Percentiles rank a stretch among this genome's conserved stretches.
Evolutionary conservation across 768 basidiomycete genomes (phyloP).

Genomic region (Lactarius quietus): DNA sequence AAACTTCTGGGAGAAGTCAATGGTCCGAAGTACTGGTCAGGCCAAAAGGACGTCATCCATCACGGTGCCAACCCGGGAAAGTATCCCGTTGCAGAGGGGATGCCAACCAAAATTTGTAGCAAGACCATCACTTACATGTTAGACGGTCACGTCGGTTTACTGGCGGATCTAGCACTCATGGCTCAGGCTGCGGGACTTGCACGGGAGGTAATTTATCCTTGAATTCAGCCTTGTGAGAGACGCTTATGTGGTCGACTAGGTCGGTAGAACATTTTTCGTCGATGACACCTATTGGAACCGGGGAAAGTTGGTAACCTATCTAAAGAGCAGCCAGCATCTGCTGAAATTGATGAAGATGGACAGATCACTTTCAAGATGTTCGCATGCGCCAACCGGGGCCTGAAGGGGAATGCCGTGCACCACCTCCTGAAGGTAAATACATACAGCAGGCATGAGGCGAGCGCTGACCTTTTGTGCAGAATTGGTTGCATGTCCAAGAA

Average conservation of each 20-base stretch:
- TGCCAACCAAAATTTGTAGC: constrained; percentile 39
- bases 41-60: constrained; percentile 35
- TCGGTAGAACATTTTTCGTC: constrained; percentile 62
- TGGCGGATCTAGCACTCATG: constrained; percentile 61
- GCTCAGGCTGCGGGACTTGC: constrained; percentile 66
- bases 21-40: constrained; percentile 52
- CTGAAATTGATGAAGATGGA: constrained; percentile 45
- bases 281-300: constrained; percentile 73
- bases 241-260: constrained; percentile 35
- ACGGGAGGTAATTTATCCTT: constrained; percentile 47
- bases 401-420: constrained; percentile 57
- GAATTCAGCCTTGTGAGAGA: not conserved
- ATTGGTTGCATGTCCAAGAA: constrained; percentile 67
- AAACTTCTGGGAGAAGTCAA: constrained; percentile 47
- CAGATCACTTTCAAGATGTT: constrained; percentile 60
- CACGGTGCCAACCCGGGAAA: constrained; percentile 26
- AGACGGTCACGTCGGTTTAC: constrained; percentile 61
- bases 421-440: constrained; percentile 55
- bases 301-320: constrained; percentile 48
- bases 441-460: not conserved
- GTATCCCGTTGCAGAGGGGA: constrained; percentile 30
- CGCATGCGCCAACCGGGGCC: constrained; percentile 53
- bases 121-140: constrained; percentile 71
- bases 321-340: not conserved
- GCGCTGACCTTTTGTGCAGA: constrained; percentile 38